Evolutionary conservation across 2,329 filamentous ascomycete species (phyloP).

Genomic region (Cadophora malorum): DNA sequence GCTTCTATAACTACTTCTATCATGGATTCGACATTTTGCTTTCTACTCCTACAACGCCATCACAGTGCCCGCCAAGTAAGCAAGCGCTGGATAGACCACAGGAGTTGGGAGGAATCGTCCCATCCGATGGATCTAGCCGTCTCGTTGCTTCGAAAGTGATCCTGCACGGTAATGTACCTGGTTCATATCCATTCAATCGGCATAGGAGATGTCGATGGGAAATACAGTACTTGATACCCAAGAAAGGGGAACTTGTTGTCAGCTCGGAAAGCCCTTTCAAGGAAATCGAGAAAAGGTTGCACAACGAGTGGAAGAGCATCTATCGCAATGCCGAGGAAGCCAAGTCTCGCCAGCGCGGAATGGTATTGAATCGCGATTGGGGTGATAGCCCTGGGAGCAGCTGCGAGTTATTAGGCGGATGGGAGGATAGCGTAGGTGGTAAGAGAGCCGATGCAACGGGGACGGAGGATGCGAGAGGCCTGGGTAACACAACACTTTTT

Average conservation of each 20-base stretch:
- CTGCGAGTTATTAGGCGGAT: slow-evolving; percentile 79
- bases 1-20: slow-evolving; percentile 97
- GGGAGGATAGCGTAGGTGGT: slow-evolving; percentile 72
- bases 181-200: slow-evolving; percentile 95
- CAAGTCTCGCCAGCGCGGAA: slow-evolving; percentile 66
- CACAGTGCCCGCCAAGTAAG: slow-evolving; percentile 64
- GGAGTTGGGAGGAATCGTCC: slow-evolving; percentile 35
- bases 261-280: slow-evolving; percentile 73
- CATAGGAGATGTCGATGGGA: slow-evolving; percentile 90
- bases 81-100: slow-evolving; percentile 36
- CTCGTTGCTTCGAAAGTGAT: slow-evolving; percentile 91
- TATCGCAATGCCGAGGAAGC: slow-evolving; percentile 63
- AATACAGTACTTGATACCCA: slow-evolving; percentile 62
- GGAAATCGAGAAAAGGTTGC: slow-evolving; percentile 73
- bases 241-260: slow-evolving; percentile 48
- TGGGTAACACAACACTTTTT: slow-evolving; percentile 83
- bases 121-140: slow-evolving; percentile 56
- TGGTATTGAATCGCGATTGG: slow-evolving; percentile 92
- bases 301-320: slow-evolving; percentile 71
- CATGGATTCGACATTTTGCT: slow-evolving; percentile 93
- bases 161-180: slow-evolving; percentile 91
- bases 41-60: slow-evolving; percentile 74
- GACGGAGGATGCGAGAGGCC: slow-evolving; percentile 58
- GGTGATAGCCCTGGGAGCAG: slow-evolving; percentile 91
- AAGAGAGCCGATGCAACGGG: slow-evolving; percentile 51